phyloP scores from a whole-genome alignment of 140 eudicot species.

The Erigeron philadelphicus region DNA sequence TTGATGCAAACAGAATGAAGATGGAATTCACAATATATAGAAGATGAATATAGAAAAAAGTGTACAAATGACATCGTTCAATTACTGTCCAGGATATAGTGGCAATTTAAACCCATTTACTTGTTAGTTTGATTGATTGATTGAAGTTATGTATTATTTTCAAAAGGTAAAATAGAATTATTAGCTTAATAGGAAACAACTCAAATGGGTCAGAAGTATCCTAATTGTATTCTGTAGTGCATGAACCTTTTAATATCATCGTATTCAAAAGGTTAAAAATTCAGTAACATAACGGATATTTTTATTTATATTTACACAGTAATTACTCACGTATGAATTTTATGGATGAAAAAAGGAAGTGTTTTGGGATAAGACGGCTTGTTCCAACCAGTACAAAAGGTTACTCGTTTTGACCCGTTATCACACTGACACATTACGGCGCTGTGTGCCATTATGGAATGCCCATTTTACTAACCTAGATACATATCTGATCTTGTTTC shows the following conservation, averaged over 20 bases:
- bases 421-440: neutral
- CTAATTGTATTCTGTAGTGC: neutral
- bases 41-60: neutral
- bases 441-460: neutral
- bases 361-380: neutral
- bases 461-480: neutral
- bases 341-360: neutral
- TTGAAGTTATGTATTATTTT: no score
- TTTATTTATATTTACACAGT: no score
- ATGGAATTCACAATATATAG: neutral
- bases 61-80: slow-evolving; percentile 1
- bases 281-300: no score
- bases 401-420: neutral
- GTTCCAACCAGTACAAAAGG: neutral
- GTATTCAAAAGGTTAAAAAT: no score
- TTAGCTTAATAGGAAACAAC: neutral
- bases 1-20: neutral
- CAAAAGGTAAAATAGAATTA: neutral
- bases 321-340: no score
- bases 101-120: neutral
- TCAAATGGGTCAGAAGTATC: neutral
- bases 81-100: neutral
- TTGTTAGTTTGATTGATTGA: neutral
- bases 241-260: neutral
- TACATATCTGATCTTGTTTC: neutral